Base-by-base conservation (phyloP, 2,329 filamentous ascomycete species). In the Cyanodermella asteris region DNA sequence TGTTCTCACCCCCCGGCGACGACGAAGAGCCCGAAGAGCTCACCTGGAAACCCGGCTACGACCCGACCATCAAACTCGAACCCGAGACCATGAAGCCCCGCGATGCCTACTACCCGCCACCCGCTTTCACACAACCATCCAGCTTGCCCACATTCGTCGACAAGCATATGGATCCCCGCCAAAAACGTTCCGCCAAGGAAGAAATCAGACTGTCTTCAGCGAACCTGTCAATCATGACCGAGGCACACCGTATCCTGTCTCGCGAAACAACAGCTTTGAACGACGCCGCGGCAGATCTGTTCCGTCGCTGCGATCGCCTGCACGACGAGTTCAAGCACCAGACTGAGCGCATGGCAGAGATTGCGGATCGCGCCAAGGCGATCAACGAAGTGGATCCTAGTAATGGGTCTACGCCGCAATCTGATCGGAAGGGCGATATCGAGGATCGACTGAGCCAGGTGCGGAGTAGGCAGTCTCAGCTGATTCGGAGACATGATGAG, bases 1-100 rank as follows among this genome's bases (percentile, higher is more conserved):
- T n/a, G n/a, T n/a, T 71, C 15, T 40, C 72, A 22, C 46, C 66
- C 18, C 63, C 57, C 13, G 50, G 47, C 14, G 46, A 49, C 17
- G 47, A 48, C 6, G 52, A 51, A 22, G 51, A 55, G 31, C 55
- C 56, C 3, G 55, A 54, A 34, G 64, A 55, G 16, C 59, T 53
- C 4, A 44, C 50, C 26, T 53, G 64, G 23, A 62, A 69, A 34
- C 45, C 54, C 6, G 53, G 59, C 6, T 47, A 47, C 29, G 27
- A 41, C 6, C 28, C 37, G 5, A 19, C 44, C 13, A 24, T 15
- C n/a, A 28, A 30, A 22, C 11, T 13, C 8, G 16, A 12, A 17
- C 13, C 23, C 7, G 6, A 12, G 12, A 9, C 18, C 7, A 17
- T 26, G 15, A 31, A 20, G 30, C 30, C 18, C 30, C 18, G 22